Percentiles rank a stretch among this genome's conserved stretches.
These are phyloP conservation scores for Sparassis latifolia DNA, from an alignment of 1,284 basidiomycete species.

Conservation along the genomic window DNA sequence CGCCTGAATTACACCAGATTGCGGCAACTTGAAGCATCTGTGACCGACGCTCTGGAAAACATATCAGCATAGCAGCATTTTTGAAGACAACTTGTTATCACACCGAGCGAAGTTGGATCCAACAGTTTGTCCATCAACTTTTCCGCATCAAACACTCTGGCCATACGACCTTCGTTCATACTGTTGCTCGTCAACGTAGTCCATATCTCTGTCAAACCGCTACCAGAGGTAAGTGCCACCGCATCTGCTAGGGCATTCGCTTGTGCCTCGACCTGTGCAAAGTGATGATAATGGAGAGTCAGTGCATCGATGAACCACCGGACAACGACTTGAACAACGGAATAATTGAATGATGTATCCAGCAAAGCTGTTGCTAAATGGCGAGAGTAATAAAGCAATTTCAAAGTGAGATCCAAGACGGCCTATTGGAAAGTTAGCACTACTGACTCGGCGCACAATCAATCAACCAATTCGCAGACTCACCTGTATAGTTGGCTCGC, in stretches of 20 bases:
- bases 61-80: conserved; percentile 8
- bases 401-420: not conserved
- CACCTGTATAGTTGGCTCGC: no score
- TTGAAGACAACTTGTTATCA: not conserved
- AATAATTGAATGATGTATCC: conserved; percentile 14
- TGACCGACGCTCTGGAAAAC: conserved; percentile 23
- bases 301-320: conserved; percentile 6
- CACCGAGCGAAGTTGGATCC: not conserved
- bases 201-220: conserved; percentile 16
- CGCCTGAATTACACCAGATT: conserved; percentile 27
- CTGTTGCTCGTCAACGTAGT: not conserved
- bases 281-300: not conserved
- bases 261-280: not conserved
- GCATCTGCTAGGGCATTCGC: conserved; percentile 5
- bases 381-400: not conserved
- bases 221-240: conserved; percentile 14
- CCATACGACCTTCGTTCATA: not conserved
- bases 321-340: conserved; percentile 12
- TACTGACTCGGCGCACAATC: no score
- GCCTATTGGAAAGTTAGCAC: not conserved
- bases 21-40: conserved; percentile 37
- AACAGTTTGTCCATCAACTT: conserved; percentile 1
- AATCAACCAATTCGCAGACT: no score
- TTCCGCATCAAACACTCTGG: conserved; percentile 3
- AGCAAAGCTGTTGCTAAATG: not conserved